Evolutionary conservation across 805 yeast species (phyloP).

Genomic region (Saturnispora serradocipensis): DNA sequence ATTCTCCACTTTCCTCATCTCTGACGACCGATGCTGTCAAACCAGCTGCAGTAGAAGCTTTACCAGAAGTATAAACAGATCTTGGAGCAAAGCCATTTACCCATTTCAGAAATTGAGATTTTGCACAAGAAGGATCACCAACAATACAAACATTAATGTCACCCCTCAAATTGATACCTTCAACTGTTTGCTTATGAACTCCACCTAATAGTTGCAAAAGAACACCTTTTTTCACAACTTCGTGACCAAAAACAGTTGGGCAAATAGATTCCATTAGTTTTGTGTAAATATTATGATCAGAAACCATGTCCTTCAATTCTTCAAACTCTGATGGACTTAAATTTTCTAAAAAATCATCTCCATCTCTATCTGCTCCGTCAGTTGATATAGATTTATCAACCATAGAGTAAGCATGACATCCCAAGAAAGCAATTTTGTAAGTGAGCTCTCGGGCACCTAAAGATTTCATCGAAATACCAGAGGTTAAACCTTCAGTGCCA

Average conservation of each 20-base stretch:
- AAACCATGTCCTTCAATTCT: constrained; percentile 84
- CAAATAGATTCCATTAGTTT: constrained; percentile 84
- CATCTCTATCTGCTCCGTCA: constrained; percentile 20
- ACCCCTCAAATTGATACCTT: constrained; percentile 92
- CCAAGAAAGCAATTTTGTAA: constrained; percentile 82
- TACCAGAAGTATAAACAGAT: constrained; percentile 94
- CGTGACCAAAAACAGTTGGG: constrained; percentile 96
- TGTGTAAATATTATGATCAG: constrained; percentile 74
- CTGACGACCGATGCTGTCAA: constrained; percentile 95
- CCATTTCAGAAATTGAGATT: constrained; percentile 90
- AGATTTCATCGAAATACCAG: constrained; percentile 76
- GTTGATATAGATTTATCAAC: constrained; percentile 24
- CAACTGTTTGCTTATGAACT: constrained; percentile 87
- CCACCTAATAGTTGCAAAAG: constrained; percentile 87
- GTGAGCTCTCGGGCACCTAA: constrained; percentile 94
- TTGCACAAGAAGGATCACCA: constrained; percentile 97
- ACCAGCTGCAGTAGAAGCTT: constrained; percentile 98
- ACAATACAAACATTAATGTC: constrained; percentile 94
- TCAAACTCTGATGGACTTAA: constrained; percentile 73
- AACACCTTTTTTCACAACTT: constrained; percentile 85
- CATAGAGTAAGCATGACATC: constrained; percentile 77
- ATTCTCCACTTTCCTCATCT: constrained; percentile 96
- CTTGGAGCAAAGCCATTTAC: constrained; percentile 88
- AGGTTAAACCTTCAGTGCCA: constrained; percentile 58
- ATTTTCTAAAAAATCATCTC: constrained; percentile 64